Evolutionary conservation across 179 eudicot genomes (phyloP).

Genomic region (Silene vulgaris): DNA sequence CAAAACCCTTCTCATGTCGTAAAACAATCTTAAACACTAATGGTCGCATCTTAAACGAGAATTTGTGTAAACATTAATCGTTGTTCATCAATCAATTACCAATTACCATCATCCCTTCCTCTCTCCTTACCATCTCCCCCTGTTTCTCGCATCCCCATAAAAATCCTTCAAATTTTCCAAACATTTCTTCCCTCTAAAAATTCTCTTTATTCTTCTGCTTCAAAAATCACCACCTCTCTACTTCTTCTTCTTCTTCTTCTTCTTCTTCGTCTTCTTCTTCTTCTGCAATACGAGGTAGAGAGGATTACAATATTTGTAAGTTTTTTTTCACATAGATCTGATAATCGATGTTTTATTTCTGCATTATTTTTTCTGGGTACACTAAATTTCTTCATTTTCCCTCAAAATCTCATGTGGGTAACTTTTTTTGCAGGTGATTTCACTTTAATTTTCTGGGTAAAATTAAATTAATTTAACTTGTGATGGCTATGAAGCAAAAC

Average conservation of each 20-base stretch:
- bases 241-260: not conserved
- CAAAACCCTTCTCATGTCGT: no score
- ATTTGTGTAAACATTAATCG: no score
- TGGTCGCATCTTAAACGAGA: no score
- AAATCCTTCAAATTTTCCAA: conserved; percentile 11
- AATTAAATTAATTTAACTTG: not conserved
- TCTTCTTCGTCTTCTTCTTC: not conserved
- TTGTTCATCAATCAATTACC: no score
- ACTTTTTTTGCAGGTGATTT: conserved; percentile 10
- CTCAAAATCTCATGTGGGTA: conserved; percentile 4
- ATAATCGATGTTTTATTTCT: not conserved
- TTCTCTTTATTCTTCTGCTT: no score
- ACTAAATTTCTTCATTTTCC: not conserved
- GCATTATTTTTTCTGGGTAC: no score
- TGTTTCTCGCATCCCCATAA: conserved; percentile 25
- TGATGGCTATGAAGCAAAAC: conserved; percentile 17
- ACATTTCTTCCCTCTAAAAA: not conserved
- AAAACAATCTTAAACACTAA: no score
- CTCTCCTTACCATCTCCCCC: conserved; percentile 13
- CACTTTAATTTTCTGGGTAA: conserved; percentile 1
- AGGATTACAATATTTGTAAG: conserved; percentile 8
- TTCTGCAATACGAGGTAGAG: not conserved
- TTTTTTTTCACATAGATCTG: conserved; percentile 9
- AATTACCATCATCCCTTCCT: not conserved
- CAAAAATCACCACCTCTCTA: not conserved